Evolutionary conservation across 805 yeast species (phyloP).

Genomic region (Middelhovenomyces tepae): DNA sequence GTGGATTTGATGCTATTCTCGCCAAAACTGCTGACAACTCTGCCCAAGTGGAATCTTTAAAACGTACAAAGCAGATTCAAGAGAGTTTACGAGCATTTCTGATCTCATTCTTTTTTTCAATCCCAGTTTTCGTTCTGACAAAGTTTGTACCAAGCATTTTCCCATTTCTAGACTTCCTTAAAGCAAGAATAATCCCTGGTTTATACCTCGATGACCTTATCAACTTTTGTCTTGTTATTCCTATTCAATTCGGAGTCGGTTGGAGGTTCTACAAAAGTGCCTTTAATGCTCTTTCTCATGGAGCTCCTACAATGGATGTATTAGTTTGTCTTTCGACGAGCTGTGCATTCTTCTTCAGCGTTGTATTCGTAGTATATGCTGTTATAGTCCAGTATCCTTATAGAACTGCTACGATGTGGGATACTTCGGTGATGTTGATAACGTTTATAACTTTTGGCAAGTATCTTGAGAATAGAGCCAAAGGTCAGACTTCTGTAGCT

Average conservation of each 20-base stretch:
- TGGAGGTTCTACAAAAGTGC: slow-evolving; percentile 57
- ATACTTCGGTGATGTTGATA: slow-evolving; percentile 77
- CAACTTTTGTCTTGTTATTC: slow-evolving; percentile 47
- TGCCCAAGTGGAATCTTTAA: slow-evolving; percentile 60
- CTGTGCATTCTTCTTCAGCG: slow-evolving; percentile 68
- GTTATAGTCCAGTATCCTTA: slow-evolving; percentile 18
- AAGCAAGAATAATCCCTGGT: slow-evolving; percentile 45
- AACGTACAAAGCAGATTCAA: slow-evolving; percentile 60
- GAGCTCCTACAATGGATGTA: slow-evolving; percentile 86
- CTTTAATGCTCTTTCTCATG: slow-evolving; percentile 53
- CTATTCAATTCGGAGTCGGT: slow-evolving; percentile 64
- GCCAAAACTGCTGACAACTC: slow-evolving; percentile 43
- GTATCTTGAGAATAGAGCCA: slow-evolving; percentile 83
- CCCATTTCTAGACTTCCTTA: slow-evolving; percentile 25
- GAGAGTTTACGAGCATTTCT: slow-evolving; percentile 58
- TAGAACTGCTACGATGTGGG: slow-evolving; percentile 71
- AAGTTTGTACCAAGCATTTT: slow-evolving; percentile 32
- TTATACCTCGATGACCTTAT: slow-evolving; percentile 55
- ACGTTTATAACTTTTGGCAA: slow-evolving; percentile 83
- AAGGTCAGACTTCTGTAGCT: slow-evolving; percentile 88
- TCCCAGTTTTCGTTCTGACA: slow-evolving; percentile 45
- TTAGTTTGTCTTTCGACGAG: slow-evolving; percentile 75
- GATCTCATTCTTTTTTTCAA: slow-evolving; percentile 45
- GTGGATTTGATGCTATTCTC: slow-evolving; percentile 46
- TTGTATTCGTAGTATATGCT: slow-evolving; percentile 46